phyloP scores from a whole-genome alignment of 108 stramenopile genomes.

The Cyclotella baltica region DNA sequence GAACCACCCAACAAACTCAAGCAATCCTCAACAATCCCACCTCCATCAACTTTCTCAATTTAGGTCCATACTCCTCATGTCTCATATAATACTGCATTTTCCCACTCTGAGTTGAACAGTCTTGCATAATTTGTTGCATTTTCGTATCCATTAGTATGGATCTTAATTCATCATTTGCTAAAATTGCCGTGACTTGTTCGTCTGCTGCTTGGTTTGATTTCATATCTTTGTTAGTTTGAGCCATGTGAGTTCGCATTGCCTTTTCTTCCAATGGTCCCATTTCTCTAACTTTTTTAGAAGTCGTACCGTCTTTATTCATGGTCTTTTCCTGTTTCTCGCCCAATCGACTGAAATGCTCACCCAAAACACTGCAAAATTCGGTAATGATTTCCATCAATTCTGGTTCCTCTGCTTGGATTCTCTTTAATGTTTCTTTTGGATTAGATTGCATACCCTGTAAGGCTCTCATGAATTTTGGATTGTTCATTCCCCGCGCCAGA shows the following conservation, averaged over 20 bases:
- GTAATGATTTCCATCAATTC: constrained; percentile 42
- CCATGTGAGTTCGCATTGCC: constrained; percentile 31
- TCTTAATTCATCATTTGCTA: constrained; percentile 48
- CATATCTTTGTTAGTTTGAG: not conserved
- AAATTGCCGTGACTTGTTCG: constrained; percentile 38
- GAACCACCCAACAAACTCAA: constrained; percentile 14
- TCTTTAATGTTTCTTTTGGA: constrained; percentile 59
- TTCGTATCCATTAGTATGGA: constrained; percentile 54
- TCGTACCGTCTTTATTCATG: not conserved
- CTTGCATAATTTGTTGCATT: constrained; percentile 58
- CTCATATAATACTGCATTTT: constrained; percentile 47
- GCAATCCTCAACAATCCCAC: constrained; percentile 50
- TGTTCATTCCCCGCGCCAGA: constrained; percentile 30
- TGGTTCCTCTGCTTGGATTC: constrained; percentile 56
- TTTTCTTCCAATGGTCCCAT: constrained; percentile 54
- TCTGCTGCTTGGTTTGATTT: constrained; percentile 9
- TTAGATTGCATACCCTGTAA: constrained; percentile 52
- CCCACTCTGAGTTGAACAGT: constrained; percentile 35
- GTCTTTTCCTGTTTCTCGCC: constrained; percentile 17
- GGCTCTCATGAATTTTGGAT: constrained; percentile 50
- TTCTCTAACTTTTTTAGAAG: constrained; percentile 30
- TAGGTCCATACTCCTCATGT: constrained; percentile 53
- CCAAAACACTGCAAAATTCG: constrained; percentile 55
- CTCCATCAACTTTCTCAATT: constrained; percentile 51
- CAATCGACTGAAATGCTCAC: constrained; percentile 51